phyloP scores from a whole-genome alignment of 2,329 filamentous ascomycete species.

The Pseudogymnoascus sp. region DNA sequence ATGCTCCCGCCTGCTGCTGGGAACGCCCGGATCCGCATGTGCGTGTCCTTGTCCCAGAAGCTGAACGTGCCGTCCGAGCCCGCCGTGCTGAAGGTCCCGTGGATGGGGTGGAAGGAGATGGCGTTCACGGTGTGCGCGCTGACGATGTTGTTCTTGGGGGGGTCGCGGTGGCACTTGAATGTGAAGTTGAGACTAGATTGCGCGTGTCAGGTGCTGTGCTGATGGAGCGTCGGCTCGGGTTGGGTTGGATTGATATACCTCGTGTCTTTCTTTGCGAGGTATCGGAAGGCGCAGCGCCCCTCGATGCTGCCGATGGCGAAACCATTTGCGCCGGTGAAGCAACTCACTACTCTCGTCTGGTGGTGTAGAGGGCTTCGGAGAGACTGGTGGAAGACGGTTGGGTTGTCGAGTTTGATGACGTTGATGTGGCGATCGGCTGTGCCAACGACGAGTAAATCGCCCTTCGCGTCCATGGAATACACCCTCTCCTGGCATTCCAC shows the following conservation, averaged over 20 bases:
- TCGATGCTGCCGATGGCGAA: conserved; percentile 96
- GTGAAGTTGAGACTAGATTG: conserved; percentile 74
- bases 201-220: conserved; percentile 10
- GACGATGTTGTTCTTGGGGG: conserved; percentile 63
- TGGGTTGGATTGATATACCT: conserved; percentile 38
- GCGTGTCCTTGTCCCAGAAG: conserved; percentile 91
- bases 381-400: conserved; percentile 88
- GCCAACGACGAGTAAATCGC: conserved; percentile 81
- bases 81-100: conserved; percentile 97
- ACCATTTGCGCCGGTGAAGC: conserved; percentile 83
- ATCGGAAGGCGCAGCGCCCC: conserved; percentile 94
- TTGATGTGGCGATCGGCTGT: conserved; percentile 96
- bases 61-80: conserved; percentile 94
- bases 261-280: conserved; percentile 91
- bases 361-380: conserved; percentile 94
- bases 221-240: not conserved
- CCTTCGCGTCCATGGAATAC: conserved; percentile 86
- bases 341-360: conserved; percentile 92
- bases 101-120: conserved; percentile 92
- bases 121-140: conserved; percentile 94
- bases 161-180: conserved; percentile 96
- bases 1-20: conserved; percentile 79
- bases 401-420: conserved; percentile 81
- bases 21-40: conserved; percentile 83
- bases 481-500: conserved; percentile 67